Conservation (phyloP, 2,329 filamentous ascomycete species). For the Botrytis medusae region DNA sequence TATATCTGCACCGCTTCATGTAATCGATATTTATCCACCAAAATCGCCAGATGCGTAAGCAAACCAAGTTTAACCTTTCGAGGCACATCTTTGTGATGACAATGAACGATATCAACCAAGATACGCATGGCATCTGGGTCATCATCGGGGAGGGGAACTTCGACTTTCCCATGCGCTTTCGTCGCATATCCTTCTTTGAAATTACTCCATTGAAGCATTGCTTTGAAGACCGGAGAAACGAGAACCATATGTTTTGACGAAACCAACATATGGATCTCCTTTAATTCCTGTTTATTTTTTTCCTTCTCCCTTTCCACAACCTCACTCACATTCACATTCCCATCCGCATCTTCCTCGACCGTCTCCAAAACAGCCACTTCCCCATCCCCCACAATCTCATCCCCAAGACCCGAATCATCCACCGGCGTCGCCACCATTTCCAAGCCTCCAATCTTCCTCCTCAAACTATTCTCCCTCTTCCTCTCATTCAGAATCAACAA, state of each 20-base stretch:
- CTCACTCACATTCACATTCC: background rate
- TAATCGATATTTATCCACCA: conserved; percentile 37
- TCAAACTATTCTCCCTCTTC: background rate
- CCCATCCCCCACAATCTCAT: background rate
- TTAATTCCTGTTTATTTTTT: background rate
- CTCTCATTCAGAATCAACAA: conserved; percentile 13
- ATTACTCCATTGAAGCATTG: conserved; percentile 31
- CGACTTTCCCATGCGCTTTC: conserved; percentile 22
- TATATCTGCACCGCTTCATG: conserved; percentile 23
- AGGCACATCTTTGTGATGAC: conserved; percentile 31
- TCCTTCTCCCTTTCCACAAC: background rate
- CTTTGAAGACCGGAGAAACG: conserved; percentile 36
- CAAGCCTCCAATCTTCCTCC: background rate
- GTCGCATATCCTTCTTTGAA: conserved; percentile 32
- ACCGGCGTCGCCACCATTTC: background rate
- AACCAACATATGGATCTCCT: conserved; percentile 27
- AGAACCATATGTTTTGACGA: conserved; percentile 32
- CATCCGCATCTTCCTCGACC: background rate
- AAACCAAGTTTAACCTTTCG: conserved; percentile 31
- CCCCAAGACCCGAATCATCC: conserved; percentile 17
- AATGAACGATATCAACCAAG: conserved; percentile 40
- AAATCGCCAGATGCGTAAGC: conserved; percentile 36
- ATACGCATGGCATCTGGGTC: conserved; percentile 38
- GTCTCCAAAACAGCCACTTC: background rate
- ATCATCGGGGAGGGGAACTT: conserved; percentile 38